Base-by-base conservation (phyloP, 768 basidiomycete genomes). In the Naganishia onofrii region DNA sequence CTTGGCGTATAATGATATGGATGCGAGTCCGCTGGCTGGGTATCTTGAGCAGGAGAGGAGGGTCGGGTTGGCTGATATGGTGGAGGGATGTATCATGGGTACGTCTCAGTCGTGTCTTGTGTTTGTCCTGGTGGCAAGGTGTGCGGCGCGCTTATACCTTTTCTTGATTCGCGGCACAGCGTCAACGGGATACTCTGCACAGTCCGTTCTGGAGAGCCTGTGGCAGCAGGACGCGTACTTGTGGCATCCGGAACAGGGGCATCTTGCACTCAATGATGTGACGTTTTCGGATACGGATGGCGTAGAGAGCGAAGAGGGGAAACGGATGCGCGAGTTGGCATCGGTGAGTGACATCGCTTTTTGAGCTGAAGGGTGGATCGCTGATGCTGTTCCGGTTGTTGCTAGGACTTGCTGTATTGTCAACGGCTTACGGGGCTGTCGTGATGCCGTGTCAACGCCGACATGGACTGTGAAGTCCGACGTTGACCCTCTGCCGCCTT, bases 31-130 rank as follows among this genome's bases (percentile, higher is more conserved):
- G 0, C 84, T 93, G 75, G 83, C 86, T 19, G 87, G 85, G 67
- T 97, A 94, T 80, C 80, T 96, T 71, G 85, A 85, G 44, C 88
- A 89, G 78, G 87, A 86, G 65, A 84, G 93, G 76, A 86, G 93
- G 70, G 89, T 90, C 72, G 87, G 86, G 6, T 86, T 96, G 26
- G 93, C 93, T 6, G 90, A 92, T 69, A 90, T 93, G 81, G 88
- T 98, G 51, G 90, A 94, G 73, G 84, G 86, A 53, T 93, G 93
- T 19, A 90, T 96, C 56, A 81, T 96, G 15, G 83, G 93, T 93
- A 74, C 36, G 69, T 58, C 26, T 21, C n/a, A 4, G 0, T 12
- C n/a, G 58, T 36, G 36, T 44, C 15, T 26, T n/a, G 5, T 34
- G n/a, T 26, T 38, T 57, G 34, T 36, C 6, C 34, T 36, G 34